A percentile compares a stretch with the other conserved stretches of the same genome.
Evolutionary conservation across 108 stramenopile genomes (phyloP).

Genomic region (Cafeteria roenbergensis): DNA sequence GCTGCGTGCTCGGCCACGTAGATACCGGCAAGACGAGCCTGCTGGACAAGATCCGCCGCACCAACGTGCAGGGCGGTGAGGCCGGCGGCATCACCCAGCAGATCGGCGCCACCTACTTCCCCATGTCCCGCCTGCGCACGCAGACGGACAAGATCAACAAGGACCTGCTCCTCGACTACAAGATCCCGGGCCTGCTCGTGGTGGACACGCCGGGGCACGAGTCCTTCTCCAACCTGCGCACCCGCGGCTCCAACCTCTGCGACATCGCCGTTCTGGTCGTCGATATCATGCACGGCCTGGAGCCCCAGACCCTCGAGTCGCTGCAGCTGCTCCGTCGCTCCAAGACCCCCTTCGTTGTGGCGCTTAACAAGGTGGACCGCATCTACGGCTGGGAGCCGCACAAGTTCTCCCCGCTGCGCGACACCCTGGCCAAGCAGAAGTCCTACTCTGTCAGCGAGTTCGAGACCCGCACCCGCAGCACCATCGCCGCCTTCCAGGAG

Average conservation of each 20-base stretch:
- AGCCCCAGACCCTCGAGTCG: conserved; percentile 97
- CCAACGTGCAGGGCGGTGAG: conserved; percentile 97
- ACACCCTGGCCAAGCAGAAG: conserved; percentile 70
- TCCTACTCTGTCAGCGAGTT: conserved; percentile 78
- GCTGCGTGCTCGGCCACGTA: conserved; percentile 98
- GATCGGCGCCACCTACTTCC: conserved; percentile 98
- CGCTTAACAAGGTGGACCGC: conserved; percentile 96
- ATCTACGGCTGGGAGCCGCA: conserved; percentile 90
- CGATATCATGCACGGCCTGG: conserved; percentile 99
- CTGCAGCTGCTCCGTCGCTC: conserved; percentile 74
- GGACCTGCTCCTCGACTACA: conserved; percentile 54
- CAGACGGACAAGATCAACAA: conserved; percentile 65
- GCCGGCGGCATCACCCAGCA: conserved; percentile 99
- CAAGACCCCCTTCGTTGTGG: conserved; percentile 88
- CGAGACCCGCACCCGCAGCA: conserved; percentile 58
- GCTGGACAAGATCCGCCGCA: conserved; percentile 93
- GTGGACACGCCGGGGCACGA: conserved; percentile 98
- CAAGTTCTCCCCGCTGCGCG: conserved; percentile 76
- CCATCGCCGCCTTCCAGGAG: conserved; percentile 70
- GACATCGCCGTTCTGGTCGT: conserved; percentile 97
- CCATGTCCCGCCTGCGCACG: conserved; percentile 67
- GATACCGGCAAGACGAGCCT: conserved; percentile 98
- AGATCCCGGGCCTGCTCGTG: conserved; percentile 87
- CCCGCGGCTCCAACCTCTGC: conserved; percentile 84
- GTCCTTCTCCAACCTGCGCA: conserved; percentile 86